Percentiles rank a stretch among this genome's conserved stretches.
These are phyloP conservation scores for Corymbia citriodora DNA, from an alignment of 441 rosid genomes.

Conservation along the genomic window DNA sequence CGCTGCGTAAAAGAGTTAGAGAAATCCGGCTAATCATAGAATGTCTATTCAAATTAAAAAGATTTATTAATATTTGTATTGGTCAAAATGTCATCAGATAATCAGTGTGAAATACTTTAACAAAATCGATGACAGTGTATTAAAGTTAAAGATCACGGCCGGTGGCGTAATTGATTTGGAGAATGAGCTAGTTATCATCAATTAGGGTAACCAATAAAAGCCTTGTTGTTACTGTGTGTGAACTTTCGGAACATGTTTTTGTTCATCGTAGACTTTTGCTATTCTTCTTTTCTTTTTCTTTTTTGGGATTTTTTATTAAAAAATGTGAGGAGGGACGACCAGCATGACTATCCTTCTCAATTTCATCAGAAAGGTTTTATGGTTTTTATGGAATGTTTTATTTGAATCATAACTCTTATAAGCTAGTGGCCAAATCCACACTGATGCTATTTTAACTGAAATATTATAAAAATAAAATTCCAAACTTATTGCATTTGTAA, in stretches of 20 bases:
- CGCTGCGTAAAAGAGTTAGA: not conserved
- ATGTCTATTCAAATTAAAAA: not conserved
- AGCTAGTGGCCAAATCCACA: not conserved
- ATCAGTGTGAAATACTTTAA: not conserved
- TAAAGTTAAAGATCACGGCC: not conserved
- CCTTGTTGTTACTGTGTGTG: not conserved
- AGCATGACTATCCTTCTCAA: not conserved
- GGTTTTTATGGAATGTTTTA: not conserved
- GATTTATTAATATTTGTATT: not conserved
- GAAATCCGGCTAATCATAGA: not conserved
- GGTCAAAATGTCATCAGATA: not conserved
- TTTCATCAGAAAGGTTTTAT: not conserved
- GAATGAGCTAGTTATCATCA: not conserved
- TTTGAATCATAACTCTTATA: no score
- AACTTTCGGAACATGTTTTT: not conserved
- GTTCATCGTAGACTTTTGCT: not conserved
- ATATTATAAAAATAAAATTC: no score
- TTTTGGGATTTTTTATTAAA: not conserved
- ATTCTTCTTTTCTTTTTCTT: not conserved
- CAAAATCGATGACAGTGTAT: not conserved
- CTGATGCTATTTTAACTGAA: no score
- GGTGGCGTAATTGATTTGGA: not conserved
- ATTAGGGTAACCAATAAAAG: not conserved
- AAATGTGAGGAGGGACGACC: not conserved
- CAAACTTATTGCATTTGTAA: accelerated